Base-by-base conservation (phyloP, 225 moss, liverwort and hornwort species). In the Polytrichum commune region DNA sequence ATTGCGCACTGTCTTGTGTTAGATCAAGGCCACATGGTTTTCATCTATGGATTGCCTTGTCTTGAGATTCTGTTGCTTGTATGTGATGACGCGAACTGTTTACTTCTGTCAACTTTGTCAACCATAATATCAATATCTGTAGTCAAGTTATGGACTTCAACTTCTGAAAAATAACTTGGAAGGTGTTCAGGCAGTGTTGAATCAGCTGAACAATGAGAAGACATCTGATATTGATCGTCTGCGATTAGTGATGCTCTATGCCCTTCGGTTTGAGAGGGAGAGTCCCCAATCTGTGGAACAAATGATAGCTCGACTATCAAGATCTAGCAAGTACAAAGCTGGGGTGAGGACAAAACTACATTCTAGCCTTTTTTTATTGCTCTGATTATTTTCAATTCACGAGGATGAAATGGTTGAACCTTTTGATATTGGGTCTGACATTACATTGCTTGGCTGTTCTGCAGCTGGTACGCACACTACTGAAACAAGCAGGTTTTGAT, bases 221-320 rank as follows among this genome's bases (percentile, higher is more conserved):
- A 84, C 91, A 30, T 84, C 93, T 29, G 98, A 98, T 29, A 89
- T 90, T 57, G 98, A 98, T 77, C 81, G 90, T 70, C 79, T 98
- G 77, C 93, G 95, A 28, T 79, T 98, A 76, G 89, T 93, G 18
- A 95, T 95, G 98, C 84, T 98, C 19, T 98, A 92, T 75, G 98
- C 91, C 18, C 92, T 98, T 54, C 91, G 95, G 53, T 98, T 90
- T 78, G 98, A 98, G 77, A 98, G 93, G 74, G 98, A 98, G 89
- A 98, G 83, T 65, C 91, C 95, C 67, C 94, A 91, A 75, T 82
- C 92, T 67, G 87, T 98, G 79, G 95, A 98, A 73, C 95, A 98
- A 77, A 80, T 98, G 69, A 77, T 91, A 55, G 85, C 86, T 55
- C 87, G 87, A 77, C 92, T 95, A 65, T 84, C 87, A 10, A 83